A percentile compares a stretch with the other conserved stretches of the same genome.
phyloP scores from a whole-genome alignment of 768 basidiomycete species.

The Nidula microcarpa region DNA sequence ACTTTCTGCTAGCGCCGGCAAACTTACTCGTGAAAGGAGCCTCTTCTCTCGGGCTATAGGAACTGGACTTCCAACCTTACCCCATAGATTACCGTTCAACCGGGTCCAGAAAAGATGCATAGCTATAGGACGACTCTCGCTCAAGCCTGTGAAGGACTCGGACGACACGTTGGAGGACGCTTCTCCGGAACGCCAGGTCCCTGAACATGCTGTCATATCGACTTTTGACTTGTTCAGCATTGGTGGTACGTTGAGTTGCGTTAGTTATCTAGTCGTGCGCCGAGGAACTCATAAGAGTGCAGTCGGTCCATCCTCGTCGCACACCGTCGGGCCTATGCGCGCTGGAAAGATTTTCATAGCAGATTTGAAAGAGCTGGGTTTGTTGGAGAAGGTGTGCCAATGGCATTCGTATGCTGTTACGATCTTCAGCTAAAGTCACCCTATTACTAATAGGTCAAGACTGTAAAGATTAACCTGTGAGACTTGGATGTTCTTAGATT shows the following conservation, averaged over 20 bases:
- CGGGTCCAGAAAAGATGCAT: no score
- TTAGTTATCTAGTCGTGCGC: neutral
- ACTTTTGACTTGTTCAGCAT: conserved; percentile 93
- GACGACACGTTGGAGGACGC: no score
- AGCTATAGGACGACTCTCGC: no score
- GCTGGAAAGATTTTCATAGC: conserved; percentile 86
- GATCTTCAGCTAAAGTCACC: neutral
- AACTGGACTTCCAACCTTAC: no score
- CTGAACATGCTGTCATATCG: conserved; percentile 89
- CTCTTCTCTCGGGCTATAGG: no score
- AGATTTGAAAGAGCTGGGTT: conserved; percentile 62
- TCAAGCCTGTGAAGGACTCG: no score
- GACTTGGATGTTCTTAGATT: neutral
- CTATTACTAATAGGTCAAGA: conserved; percentile 50
- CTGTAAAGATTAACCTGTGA: conserved; percentile 81
- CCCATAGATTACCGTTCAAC: no score
- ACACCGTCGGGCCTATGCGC: conserved; percentile 69
- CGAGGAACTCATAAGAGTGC: conserved; percentile 3
- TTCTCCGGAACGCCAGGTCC: conserved; percentile 20
- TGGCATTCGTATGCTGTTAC: neutral
- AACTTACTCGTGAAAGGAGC: no score
- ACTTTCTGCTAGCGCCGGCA: no score
- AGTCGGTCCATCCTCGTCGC: conserved; percentile 52
- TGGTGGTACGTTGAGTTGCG: conserved; percentile 52
- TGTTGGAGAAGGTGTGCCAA: conserved; percentile 58